Evolutionary conservation across 2,329 filamentous ascomycete species (phyloP), one percentile per base, ranked within the genome.

Genomic region (Penicillium sp.): DNA sequence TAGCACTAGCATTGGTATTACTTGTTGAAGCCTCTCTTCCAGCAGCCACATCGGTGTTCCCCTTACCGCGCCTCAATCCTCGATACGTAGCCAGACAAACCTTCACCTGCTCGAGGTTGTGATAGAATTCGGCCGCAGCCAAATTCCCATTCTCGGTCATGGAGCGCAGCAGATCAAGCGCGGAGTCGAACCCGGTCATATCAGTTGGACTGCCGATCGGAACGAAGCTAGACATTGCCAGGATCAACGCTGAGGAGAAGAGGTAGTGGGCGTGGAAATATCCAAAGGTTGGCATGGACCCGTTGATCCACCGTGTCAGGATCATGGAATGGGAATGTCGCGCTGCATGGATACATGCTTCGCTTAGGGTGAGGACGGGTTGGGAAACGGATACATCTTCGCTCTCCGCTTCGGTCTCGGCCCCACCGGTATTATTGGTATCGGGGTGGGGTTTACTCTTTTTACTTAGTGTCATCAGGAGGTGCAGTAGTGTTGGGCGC

Each of bases 231-330:
- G 67, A 68, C 58, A 70, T 67, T 40, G 64, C 66, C 6, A 70
- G 57, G n/a, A 68, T 64, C 0, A 68, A 53, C 1, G 67, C 65
- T 0, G 67, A 64, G 17, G 67, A 69, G 48, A 71, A 71, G 22
- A 71, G 64, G 35, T 69, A 69, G 52, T 69, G 67, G 0, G 67
- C 65, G 51, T 71, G 66, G 52, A 69, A 70, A 57, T 68, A 71
- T 26, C 67, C 68, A 51, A 68, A 70, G 8, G 66, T 63, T 0
- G 68, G 66, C 22, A 70, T 60, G 9, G 66, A 64, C 19, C 66
- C 67, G 51, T 68, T 67, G 41, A 69, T 67, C 65, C 65, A 70
- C 31, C 65, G 60, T 4, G 64, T 65, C 4, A 69, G 57, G 46
- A 71, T 65, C 45, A 70, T 62, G 12, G 61, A 59, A 49, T 69